Evolutionary conservation across 805 yeast genomes (phyloP).

Genomic region (Blastobotrys mokoenaii): DNA sequence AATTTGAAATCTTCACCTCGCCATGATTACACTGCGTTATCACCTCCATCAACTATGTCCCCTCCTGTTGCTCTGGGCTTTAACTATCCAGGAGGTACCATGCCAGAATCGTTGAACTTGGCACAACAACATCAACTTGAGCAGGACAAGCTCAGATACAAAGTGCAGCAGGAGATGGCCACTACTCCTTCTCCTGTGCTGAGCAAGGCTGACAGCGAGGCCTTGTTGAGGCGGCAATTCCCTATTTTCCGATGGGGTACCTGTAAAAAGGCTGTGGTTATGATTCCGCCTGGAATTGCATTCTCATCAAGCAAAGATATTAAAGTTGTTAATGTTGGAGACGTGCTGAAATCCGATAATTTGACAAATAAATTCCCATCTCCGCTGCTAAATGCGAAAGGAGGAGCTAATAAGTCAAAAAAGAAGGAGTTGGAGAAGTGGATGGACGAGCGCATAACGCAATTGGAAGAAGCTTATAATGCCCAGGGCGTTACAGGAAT

Average conservation of each 20-base stretch:
- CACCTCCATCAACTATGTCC: not conserved
- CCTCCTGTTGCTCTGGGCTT: not conserved
- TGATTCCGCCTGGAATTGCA: constrained; percentile 36
- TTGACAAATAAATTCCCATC: constrained; percentile 47
- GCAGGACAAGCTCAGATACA: constrained; percentile 1
- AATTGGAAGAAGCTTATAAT: constrained; percentile 17
- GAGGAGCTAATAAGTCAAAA: constrained; percentile 40
- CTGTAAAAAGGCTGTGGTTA: constrained; percentile 36
- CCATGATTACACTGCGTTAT: not conserved
- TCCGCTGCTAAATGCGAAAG: constrained; percentile 46
- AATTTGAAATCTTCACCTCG: not conserved
- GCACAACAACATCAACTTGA: not conserved
- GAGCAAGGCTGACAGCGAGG: constrained; percentile 27
- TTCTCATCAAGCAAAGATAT: constrained; percentile 23
- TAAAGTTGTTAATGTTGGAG: constrained; percentile 22
- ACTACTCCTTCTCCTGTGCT: constrained; percentile 2
- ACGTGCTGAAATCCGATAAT: constrained; percentile 22
- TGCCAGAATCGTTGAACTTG: constrained; percentile 1
- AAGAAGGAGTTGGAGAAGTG: constrained; percentile 65
- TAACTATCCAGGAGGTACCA: not conserved
- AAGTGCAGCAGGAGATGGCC: not conserved
- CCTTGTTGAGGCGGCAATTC: constrained; percentile 53
- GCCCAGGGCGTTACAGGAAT: constrained; percentile 15
- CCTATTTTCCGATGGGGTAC: constrained; percentile 67
- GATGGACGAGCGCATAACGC: constrained; percentile 36